Evolutionary conservation across 148 eudicot genomes (phyloP), one percentile per base, ranked within the genome.

Genomic region (Talinum fruticosum): DNA sequence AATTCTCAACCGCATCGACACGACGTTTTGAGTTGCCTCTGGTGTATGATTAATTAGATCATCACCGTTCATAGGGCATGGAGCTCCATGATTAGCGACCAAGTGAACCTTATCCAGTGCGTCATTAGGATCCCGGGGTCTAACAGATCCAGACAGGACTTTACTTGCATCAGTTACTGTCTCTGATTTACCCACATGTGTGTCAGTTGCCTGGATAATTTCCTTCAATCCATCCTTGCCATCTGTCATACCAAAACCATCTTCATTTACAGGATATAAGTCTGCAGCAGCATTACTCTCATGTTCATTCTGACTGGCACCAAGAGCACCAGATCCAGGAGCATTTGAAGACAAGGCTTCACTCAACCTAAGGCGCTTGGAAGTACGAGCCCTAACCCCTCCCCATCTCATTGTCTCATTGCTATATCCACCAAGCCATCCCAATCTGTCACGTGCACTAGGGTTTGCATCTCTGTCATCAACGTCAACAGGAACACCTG

Each of bases 351-450:
- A 45, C 23, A 75, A 34, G 51, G 84, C 70, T 77, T 75, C 91
- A 10, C 76, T 82, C 77, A 83, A 80, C 69, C 83, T 91, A 72
- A 76, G 53, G 51, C 94, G 92, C 84, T 90, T 93, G 69, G 93
- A 83, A 70, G 97, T 85, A 67, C 99, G 99, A 80, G 89, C 76
- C 79, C 82, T 93, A 29, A 84, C 90, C 79, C 94, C 93, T 71
- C 95, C 99, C 99, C 99, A 96, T 76, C 78, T 84, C 73, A 91
- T 82, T 23, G 82, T 65, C 69, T 80, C 88, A 75, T 78, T 84
- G 61, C 73, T 76, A 73, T 74, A 77, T 41, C 87, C 89, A 81
- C 81, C 87, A 59, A 83, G 84, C 77, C 89, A 85, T 73, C 86
- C 83, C 24, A 79, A 67, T 80, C 77, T 82, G 74, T 83, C 87